Evolutionary conservation across 495 filamentous ascomycete genomes (phyloP), one percentile per base, ranked within the genome.

Genomic region (Hyaloscypha finlandica): DNA sequence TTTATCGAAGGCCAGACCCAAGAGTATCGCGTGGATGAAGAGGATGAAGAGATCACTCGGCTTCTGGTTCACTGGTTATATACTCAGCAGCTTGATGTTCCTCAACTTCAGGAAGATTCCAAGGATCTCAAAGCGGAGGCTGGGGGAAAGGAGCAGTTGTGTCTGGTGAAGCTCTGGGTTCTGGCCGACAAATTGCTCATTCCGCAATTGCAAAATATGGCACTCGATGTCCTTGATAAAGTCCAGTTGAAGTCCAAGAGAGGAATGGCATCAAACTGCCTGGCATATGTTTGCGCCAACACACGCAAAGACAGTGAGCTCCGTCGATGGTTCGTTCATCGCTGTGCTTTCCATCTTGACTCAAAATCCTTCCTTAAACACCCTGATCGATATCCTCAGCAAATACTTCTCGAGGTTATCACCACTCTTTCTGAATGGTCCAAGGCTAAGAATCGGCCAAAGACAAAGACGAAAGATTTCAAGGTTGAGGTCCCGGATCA

Each of bases 1-100:
- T 63, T 63, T 42, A 31, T 51, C 20, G 60, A 63, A 29, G 35
- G 60, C 60, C 37, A 52, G 1, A 63, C 37, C 22, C 60, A 63
- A 63, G 42, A 32, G 9, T 61, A 61, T 37, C 33, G 33, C 4
- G 33, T 37, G 4, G 33, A 37, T 37, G 33, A 37, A 11, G 33
- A 37, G 11, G 33, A 37, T 11, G 33, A 37, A 11, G 33, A 37
- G 11, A 11, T 37, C 4, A 37, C 11, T 37, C 33, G 33, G 33
- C 33, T 57, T 3, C 32, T 67, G 6, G 32, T 63, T 19, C 16
- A 62, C 19, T 66, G 64, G 64, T 8, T 61, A n/a, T 66, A 66
- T 29, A 33, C 57, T 25, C 58, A 62, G 30, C n/a, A 67, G 9
- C 29, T 67, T 19, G 59, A 67, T 25, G n/a, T 35, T 61, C 57